These are phyloP conservation scores for Neurospora sp. DNA, from an alignment of 495 filamentous ascomycete species.

Conservation along the genomic window DNA sequence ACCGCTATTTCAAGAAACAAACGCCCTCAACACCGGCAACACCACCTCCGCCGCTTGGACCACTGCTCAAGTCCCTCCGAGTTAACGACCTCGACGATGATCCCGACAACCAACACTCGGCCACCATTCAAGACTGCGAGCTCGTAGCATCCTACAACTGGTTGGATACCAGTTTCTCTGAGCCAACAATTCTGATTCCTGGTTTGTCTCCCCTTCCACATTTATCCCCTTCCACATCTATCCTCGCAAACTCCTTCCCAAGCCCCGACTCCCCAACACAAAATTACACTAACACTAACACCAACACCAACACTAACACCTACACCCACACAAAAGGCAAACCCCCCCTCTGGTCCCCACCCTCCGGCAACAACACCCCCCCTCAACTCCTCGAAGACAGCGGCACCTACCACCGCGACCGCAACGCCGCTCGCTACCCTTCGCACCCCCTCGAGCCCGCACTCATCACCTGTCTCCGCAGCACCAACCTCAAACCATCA, in stretches of 20 bases:
- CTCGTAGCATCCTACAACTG: constrained; percentile 17
- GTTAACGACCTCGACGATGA: neutral
- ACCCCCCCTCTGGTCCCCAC: constrained; percentile 51
- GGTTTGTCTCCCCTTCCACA: too few species aligned
- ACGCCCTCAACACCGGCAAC: neutral
- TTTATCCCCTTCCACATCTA: too few species aligned
- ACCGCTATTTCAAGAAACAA: too few species aligned
- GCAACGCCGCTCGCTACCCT: constrained; percentile 49
- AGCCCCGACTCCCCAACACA: neutral
- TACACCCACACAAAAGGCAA: constrained; percentile 28
- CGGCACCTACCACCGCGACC: constrained; percentile 49
- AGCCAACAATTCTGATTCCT: constrained; percentile 12
- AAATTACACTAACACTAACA: neutral
- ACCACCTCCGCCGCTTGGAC: constrained; percentile 10
- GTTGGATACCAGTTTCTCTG: neutral
- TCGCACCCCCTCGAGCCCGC: constrained; percentile 48
- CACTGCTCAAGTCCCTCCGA: constrained; percentile 14
- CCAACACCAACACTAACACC: neutral
- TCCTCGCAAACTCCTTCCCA: too few species aligned
- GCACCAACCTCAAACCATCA: too few species aligned
- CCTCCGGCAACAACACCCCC: constrained; percentile 17
- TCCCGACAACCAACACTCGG: neutral
- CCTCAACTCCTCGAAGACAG: constrained; percentile 39
- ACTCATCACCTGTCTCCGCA: constrained; percentile 25
- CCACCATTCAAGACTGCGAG: constrained; percentile 1